Conservation (phyloP, 2,329 filamentous ascomycete genomes). For the Fusarium newnesense region DNA sequence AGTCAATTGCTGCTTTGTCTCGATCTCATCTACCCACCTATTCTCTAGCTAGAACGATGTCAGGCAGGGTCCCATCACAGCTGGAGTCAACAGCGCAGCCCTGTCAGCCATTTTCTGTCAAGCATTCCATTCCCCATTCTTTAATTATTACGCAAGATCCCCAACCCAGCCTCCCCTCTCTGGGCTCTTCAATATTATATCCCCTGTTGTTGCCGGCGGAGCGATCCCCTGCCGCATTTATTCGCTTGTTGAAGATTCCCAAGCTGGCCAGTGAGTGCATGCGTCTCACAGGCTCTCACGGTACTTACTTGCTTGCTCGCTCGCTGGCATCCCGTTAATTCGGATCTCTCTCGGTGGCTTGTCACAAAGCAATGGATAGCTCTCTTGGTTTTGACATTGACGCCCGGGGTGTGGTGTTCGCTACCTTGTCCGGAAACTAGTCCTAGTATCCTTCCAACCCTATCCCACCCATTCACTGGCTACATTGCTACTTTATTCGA, state of each 20-base stretch:
- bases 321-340: constrained; percentile 27
- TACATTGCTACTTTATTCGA: constrained; percentile 25
- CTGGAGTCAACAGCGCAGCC: constrained; percentile 20
- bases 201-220: constrained; percentile 20
- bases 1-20: neutral
- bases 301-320: constrained; percentile 16
- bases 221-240: constrained; percentile 20
- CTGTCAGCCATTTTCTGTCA: constrained; percentile 21
- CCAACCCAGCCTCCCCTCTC: constrained; percentile 17
- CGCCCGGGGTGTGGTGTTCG: constrained; percentile 23
- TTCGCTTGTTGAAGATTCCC: constrained; percentile 17
- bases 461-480: constrained; percentile 26
- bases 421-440: constrained; percentile 29
- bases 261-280: constrained; percentile 25
- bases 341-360: constrained; percentile 39
- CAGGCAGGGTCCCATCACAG: constrained; percentile 8
- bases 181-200: constrained; percentile 12
- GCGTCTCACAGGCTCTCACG: constrained; percentile 18
- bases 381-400: constrained; percentile 29
- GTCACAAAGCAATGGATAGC: constrained; percentile 39
- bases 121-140: constrained; percentile 37
- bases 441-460: constrained; percentile 20
- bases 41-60: neutral
- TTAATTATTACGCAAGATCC: constrained; percentile 32
- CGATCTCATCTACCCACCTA: neutral